Conservation (phyloP, 805 yeast species). For the Ogataea saltuana region DNA sequence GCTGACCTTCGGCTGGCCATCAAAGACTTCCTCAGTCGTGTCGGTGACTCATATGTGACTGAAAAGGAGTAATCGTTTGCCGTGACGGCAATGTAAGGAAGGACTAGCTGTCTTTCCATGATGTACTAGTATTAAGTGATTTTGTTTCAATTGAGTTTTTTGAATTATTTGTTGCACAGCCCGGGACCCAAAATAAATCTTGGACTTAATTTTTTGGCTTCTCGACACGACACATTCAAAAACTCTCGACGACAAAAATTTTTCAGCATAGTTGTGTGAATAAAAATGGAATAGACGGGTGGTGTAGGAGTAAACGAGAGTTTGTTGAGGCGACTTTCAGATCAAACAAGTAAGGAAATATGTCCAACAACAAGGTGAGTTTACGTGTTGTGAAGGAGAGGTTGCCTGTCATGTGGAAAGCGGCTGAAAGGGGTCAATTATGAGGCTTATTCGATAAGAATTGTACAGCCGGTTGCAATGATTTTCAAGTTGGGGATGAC, state of each 20-base stretch:
- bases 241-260: conserved; percentile 24
- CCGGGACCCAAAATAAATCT: no score
- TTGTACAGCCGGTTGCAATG: no score
- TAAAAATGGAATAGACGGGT: conserved; percentile 4
- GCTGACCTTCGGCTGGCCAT: conserved; percentile 63
- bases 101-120: neutral
- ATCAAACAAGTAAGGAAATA: conserved; percentile 13
- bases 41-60: conserved; percentile 42
- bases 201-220: no score
- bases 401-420: neutral
- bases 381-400: no score
- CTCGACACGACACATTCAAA: conserved; percentile 14
- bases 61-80: conserved; percentile 13
- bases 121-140: no score
- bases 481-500: no score
- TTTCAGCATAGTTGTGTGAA: conserved; percentile 13
- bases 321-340: conserved; percentile 3
- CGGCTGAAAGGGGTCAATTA: neutral
- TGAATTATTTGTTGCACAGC: neutral
- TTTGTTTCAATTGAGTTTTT: neutral
- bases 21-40: conserved; percentile 55
- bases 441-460: no score
- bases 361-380: conserved; percentile 34
- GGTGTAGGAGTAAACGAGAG: neutral
- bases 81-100: neutral